Evolutionary conservation across 495 filamentous ascomycete genomes (phyloP).

Genomic region (Glonium stellatum): DNA sequence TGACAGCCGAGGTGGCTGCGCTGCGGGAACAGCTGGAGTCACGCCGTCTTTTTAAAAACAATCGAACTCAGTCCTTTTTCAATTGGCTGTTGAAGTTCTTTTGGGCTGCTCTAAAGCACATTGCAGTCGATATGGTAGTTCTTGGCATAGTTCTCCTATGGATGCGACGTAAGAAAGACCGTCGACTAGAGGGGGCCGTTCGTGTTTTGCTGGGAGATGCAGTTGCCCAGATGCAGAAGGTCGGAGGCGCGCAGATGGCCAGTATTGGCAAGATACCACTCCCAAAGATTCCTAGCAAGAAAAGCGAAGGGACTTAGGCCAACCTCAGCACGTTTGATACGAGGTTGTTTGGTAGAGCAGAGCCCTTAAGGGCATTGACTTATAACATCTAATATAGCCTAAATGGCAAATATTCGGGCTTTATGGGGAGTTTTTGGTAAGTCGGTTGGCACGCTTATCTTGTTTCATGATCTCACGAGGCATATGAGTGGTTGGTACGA

Average conservation of each 20-base stretch:
- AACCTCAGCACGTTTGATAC: too few species aligned
- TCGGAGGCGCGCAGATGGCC: slow-evolving; percentile 24
- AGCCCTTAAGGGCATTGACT: too few species aligned
- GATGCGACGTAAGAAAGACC: slow-evolving; percentile 71
- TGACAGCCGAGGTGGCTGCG: slow-evolving; percentile 92
- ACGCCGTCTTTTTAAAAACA: slow-evolving; percentile 48
- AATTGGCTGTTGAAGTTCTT: slow-evolving; percentile 70
- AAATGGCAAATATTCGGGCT: too few species aligned
- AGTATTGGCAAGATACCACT: slow-evolving; percentile 17
- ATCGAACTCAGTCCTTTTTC: slow-evolving; percentile 49
- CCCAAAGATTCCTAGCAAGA: slow-evolving; percentile 6
- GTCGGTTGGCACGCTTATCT: too few species aligned
- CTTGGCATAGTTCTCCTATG: slow-evolving; percentile 66
- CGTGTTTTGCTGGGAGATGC: slow-evolving; percentile 51
- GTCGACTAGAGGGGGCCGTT: slow-evolving; percentile 69
- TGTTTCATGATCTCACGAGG: too few species aligned
- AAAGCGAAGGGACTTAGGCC: neutral
- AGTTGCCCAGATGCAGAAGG: slow-evolving; percentile 37
- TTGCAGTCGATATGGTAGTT: slow-evolving; percentile 63
- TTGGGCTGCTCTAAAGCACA: slow-evolving; percentile 63
- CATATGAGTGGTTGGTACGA: too few species aligned
- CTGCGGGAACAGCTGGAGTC: slow-evolving; percentile 83
- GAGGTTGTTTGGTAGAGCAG: too few species aligned
- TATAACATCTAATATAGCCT: too few species aligned
- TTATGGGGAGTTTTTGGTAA: too few species aligned